Evolutionary conservation across 208 protist species (phyloP), one percentile per base, ranked within the genome.

Genomic region (Crithidia mellificae): DNA sequence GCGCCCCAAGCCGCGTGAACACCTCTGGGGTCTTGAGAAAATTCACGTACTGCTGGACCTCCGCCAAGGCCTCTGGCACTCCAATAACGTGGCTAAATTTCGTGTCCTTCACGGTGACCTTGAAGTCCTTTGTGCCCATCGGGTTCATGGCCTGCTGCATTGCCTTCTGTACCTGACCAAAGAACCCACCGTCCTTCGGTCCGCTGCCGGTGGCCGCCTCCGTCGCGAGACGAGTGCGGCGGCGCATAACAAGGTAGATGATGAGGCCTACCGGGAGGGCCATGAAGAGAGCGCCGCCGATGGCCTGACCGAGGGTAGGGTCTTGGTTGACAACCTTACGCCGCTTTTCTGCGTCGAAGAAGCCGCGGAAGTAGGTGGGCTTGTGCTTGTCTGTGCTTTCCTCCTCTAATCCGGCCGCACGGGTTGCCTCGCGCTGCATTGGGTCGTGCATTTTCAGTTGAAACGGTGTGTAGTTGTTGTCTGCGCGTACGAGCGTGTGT

Each of bases 31-130:
- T 85, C 49, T 86, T 82, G 12, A 99, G 87, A 49, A 99, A 99
- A 29, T 98, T 80, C 5, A 99, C 96, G 69, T 99, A 97, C 83
- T 99, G 96, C 53, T 84, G 73, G 19, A 99, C 86, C 84, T 99
- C 97, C 14, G 82, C 79, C 52, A 99, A 93, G 12, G 97, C 96
- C 79, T 99, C 97, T 39, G 98, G 96, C 36, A 95, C 53, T 20
- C 92, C 93, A 22, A 97, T 52, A 25, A 97, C 88, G 67, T 97
- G 90, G 50, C 81, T 82, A 57, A 94, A 97, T 49, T 78, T 86
- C 9, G 88, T 92, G 67, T 81, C 87, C 72, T 82, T 87, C 50
- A 93, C 85, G 0, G 75, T 74, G 14, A 91, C 89, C 41, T 83
- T 76, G 78, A 96, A 93, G 68, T 94, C 78, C 27, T 81, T 80